Base-by-base conservation (phyloP, 148 eudicot genomes). In the Suaeda aralocaspica region DNA sequence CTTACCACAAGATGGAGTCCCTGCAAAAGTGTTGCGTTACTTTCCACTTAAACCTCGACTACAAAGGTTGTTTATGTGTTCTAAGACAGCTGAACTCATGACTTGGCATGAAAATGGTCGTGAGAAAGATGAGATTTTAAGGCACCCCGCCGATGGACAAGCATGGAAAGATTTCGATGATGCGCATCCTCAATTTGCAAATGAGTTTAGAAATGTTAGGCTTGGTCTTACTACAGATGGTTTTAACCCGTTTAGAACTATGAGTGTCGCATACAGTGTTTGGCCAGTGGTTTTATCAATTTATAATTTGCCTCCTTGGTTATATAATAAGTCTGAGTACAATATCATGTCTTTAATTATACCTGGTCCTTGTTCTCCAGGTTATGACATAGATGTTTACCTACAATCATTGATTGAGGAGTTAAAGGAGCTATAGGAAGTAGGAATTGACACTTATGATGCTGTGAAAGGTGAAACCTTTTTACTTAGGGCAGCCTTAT, bases 401-500 rank as follows among this genome's bases (percentile, higher is more conserved):
- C 28, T 77, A 39, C 61, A 63, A 7, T 73, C 81, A 0, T 25
- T 81, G 10, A 56, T 74, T 13, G 74, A 77, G 16, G 78, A 77
- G 66, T 46, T 81, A 13, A 74, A 73, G 22, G 59, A 69, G 19
- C 61, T 77, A 15, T 81, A 78, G 76, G 53, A 60, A 0, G 33
- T 0, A 64, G 76, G 81, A n/a, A 30, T 77, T 1, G 64, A 70
- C 16, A 70, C 78, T 5, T 81, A 39, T 74, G 81, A 81, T 74
- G 72, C 56, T 1, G 36, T 15, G 4, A 60, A 21, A 11, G 30
- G 61, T 22, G 42, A 69, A 25, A 73, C 67, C 1, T 81, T 81
- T 34, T 6, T 1, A 0, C 2, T 79, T 16, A 46, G 66, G 5
- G 76, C 69, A 18, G 50, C 64, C 1, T 52, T 80, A 2, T 24